Evolutionary conservation across 2,329 filamentous ascomycete genomes (phyloP), one percentile per base, ranked within the genome.

Genomic region (Exophiala sideris): DNA sequence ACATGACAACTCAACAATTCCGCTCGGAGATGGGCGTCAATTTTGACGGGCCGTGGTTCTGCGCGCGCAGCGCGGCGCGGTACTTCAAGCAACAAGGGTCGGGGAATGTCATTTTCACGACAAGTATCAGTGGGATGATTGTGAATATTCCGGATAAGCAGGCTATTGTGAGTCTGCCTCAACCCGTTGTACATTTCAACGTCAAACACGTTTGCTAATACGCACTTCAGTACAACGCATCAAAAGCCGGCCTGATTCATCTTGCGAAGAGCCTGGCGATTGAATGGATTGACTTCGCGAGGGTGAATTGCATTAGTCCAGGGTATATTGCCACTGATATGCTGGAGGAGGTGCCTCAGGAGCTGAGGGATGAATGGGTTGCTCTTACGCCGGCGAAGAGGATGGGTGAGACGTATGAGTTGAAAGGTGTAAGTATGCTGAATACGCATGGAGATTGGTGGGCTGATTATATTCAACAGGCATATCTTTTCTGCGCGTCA

Each of bases 71-170:
- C 40, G 73, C 64, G 10, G 75, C 75, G n/a, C 71, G 74, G 39
- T 63, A 75, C 4, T 78, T 78, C 65, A 64, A 70, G 24, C 59
- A 59, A n/a, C 75, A 77, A 46, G 71, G 73, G 39, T 73, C 68
- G 4, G 76, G 76, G 38, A 78, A 75, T 63, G 68, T 82, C 33
- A 79, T 82, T 62, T 77, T 81, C 61, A 79, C 76, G 2, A 75
- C 75, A 0, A 75, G 71, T 48, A 79, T 80, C 71, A 77, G 73
- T 50, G 77, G 64, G 1, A 72, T 75, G 54, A 73, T 79, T 41
- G 78, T 79, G 58, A 80, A 80, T 50, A 76, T 79, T 16, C 78
- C 77, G 1, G 68, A 74, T 11, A 77, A 81, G 44, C 80, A 82
- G 62, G 76, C 41, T 12, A 44, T 44, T 44, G 41, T 44, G 21